Conservation (phyloP, 805 yeast species). For the Schizosaccharomyces lindneri region DNA sequence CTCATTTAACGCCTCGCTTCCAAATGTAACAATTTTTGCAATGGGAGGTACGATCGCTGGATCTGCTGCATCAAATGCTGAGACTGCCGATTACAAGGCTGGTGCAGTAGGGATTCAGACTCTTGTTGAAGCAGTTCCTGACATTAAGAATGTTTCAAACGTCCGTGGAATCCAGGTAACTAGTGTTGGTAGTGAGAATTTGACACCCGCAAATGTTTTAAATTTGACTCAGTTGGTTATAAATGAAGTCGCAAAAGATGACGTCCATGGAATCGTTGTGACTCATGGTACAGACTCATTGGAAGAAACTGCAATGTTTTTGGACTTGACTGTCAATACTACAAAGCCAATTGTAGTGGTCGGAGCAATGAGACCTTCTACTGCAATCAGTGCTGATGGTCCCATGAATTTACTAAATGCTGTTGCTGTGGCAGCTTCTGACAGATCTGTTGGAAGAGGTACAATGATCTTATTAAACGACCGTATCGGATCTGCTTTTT, state of each 20-base stretch:
- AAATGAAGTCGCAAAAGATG: conserved; percentile 12
- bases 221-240: conserved; percentile 16
- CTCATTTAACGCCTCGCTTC: conserved; percentile 6
- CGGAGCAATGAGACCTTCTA: conserved; percentile 54
- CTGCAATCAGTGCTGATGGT: conserved; percentile 46
- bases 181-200: conserved; percentile 22
- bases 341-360: conserved; percentile 33
- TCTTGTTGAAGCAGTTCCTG: conserved; percentile 19
- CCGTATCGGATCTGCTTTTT: conserved; percentile 43
- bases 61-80: conserved; percentile 22
- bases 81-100: conserved; percentile 30
- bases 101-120: conserved; percentile 15
- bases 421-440: conserved; percentile 32
- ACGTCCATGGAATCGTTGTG: conserved; percentile 24
- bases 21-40: conserved; percentile 24
- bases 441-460: conserved; percentile 29
- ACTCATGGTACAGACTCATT: conserved; percentile 26
- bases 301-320: conserved; percentile 27
- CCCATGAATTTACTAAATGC: conserved; percentile 52
- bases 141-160: conserved; percentile 18
- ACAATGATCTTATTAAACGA: conserved; percentile 42
- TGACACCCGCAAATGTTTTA: conserved; percentile 17
- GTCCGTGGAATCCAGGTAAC: conserved; percentile 22
- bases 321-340: conserved; percentile 18
- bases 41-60: conserved; percentile 40